Percentiles rank a stretch among this genome's conserved stretches.
Evolutionary conservation across 2,329 filamentous ascomycete species (phyloP).

Genomic region (Ophiognomonia clavigignenti-juglandacearum): DNA sequence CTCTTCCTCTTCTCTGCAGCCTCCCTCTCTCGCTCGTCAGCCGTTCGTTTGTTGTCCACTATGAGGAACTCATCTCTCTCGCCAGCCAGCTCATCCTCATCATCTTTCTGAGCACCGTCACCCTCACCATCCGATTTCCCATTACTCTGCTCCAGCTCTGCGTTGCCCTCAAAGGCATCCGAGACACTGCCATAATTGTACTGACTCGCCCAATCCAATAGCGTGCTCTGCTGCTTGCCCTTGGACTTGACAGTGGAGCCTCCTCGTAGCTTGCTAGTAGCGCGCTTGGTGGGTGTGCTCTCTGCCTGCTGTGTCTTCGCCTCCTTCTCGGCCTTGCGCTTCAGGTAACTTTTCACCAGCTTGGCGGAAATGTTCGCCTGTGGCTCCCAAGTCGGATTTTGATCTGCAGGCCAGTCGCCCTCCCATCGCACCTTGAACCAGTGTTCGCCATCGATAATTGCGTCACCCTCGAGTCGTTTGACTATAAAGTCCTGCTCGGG

Average conservation of each 20-base stretch:
- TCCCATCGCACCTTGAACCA: constrained; percentile 52
- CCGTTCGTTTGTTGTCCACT: neutral
- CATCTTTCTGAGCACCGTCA: neutral
- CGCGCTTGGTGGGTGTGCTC: neutral
- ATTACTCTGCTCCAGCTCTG: neutral
- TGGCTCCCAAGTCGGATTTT: constrained; percentile 57
- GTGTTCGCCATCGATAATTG: constrained; percentile 33
- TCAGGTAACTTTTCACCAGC: constrained; percentile 38
- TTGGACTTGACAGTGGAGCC: neutral
- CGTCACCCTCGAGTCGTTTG: constrained; percentile 38
- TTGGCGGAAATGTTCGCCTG: constrained; percentile 41
- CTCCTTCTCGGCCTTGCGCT: constrained; percentile 20
- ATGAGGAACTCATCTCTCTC: constrained; percentile 8
- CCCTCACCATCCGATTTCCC: neutral
- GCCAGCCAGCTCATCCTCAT: neutral
- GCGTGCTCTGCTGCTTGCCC: neutral
- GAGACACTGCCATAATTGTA: constrained; percentile 5
- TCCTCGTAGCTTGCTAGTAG: neutral
- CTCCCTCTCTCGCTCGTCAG: neutral
- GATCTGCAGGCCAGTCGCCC: constrained; percentile 49
- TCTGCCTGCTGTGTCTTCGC: neutral
- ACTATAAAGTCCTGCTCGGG: constrained; percentile 36
- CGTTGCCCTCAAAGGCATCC: constrained; percentile 11
- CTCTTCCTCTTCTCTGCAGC: neutral
- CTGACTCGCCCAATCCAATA: constrained; percentile 3